Evolutionary conservation across 148 eudicot species (phyloP).

Genomic region (Camellia granthamiana): DNA sequence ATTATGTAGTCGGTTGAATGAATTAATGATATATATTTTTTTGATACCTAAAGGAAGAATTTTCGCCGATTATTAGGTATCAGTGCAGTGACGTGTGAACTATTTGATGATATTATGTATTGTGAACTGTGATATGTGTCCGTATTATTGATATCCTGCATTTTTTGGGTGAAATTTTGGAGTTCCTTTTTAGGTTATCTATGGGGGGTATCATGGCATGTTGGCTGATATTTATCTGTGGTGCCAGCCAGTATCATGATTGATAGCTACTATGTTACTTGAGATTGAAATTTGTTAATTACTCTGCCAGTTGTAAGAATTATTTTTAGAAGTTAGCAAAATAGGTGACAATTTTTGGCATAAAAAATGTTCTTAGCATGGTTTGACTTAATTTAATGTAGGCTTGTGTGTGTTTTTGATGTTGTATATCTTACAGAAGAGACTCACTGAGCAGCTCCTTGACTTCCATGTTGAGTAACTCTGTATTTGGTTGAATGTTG

Average conservation of each 20-base stretch:
- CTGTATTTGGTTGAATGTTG: background rate
- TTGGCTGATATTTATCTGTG: background rate
- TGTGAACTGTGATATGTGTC: background rate
- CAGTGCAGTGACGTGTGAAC: background rate
- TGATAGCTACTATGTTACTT: background rate
- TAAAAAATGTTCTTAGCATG: background rate
- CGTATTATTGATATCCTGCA: background rate
- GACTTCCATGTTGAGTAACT: too few relatives aligned
- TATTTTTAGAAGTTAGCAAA: background rate
- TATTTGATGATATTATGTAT: background rate
- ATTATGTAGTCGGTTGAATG: background rate
- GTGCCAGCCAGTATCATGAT: background rate
- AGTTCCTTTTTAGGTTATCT: background rate
- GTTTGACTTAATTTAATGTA: background rate
- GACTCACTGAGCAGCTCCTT: too few relatives aligned
- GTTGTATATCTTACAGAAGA: background rate
- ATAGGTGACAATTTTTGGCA: background rate
- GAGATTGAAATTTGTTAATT: background rate
- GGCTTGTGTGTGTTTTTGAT: background rate
- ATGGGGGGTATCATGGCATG: background rate
- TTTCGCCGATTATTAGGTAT: background rate
- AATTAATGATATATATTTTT: background rate
- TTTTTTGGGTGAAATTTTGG: background rate
- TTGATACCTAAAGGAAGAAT: background rate
- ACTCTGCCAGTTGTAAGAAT: too few relatives aligned